Conservation (phyloP, 352 stramenopile species). For the Pythium sp. region DNA sequence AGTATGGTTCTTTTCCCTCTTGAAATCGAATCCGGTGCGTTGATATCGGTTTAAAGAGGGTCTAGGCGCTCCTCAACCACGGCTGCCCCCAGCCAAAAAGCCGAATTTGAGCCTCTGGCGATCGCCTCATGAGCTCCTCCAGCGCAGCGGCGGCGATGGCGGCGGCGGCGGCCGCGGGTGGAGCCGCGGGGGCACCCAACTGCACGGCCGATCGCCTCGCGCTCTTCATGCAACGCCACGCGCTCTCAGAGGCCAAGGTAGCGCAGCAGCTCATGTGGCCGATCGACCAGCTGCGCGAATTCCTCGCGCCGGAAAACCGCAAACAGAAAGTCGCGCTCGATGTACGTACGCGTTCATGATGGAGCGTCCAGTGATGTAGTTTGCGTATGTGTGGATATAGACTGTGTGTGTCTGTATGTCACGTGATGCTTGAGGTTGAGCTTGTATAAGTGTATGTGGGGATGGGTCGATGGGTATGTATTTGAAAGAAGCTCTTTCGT, state of each 20-base stretch:
- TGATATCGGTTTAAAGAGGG: conserved; percentile 6
- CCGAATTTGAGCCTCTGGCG: conserved; percentile 3
- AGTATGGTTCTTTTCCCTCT: conserved; percentile 13
- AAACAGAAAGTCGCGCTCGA: conserved; percentile 31
- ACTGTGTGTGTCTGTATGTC: neutral
- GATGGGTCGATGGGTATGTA: neutral
- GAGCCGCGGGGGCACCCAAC: conserved; percentile 17
- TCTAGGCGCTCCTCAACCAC: conserved; percentile 1
- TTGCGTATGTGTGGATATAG: neutral
- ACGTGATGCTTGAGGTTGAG: neutral
- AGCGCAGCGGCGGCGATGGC: conserved; percentile 22
- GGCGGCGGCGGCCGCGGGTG: conserved; percentile 3
- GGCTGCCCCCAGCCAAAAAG: neutral
- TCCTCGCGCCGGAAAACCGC: conserved; percentile 50
- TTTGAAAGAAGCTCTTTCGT: neutral
- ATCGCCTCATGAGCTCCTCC: conserved; percentile 13
- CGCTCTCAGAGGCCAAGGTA: conserved; percentile 37
- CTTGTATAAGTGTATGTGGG: neutral
- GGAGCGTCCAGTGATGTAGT: neutral
- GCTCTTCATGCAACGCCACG: conserved; percentile 61
- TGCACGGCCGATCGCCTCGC: conserved; percentile 53
- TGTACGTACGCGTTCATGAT: conserved; percentile 12
- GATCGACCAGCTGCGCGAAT: conserved; percentile 44
- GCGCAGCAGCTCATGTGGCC: conserved; percentile 54
- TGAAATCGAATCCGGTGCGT: conserved; percentile 11